Evolutionary conservation across 768 basidiomycete species (phyloP), one percentile per base, ranked within the genome.

Genomic region (Tylopilus rubrobrunneus): DNA sequence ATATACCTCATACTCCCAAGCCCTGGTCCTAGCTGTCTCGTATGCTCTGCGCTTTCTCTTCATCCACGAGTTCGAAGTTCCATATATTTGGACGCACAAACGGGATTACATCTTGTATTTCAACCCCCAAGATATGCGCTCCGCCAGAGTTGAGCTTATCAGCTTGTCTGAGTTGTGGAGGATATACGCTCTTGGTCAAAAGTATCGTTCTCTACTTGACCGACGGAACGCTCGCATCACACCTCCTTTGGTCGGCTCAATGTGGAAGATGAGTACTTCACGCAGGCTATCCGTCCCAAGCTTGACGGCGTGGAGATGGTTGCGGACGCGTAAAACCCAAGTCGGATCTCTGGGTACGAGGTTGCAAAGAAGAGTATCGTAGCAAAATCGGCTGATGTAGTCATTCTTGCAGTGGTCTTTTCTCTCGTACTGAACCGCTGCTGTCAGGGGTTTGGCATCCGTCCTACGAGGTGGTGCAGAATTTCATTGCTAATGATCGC

Each of bases 61-160:
- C 70, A 71, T 92, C 47, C 84, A 92, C 41, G 84, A 91, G 62
- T 87, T 89, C 58, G 97, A 99, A 68, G 95, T 98, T 7, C 93
- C 97, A 0, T 95, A 93, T 71, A 85, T 98, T 57, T 97, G 89
- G 88, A 83, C 85, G 17, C 92, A 98, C 76, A 91, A 90, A 63
- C 82, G 90, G 36, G 97, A 99, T 68, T 87, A 90, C 64, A 87
- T 98, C 62, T 84, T 85, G 44, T 82, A 88, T 68, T 90, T 89
- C 69, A 89, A 92, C 63, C 76, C 82, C 45, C 68, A 73, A 31
- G 84, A 87, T 53, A 78, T 83, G 48, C 76, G 80, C 33, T 31
- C 34, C 11, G 66, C 78, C n/a, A 82, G 81, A 36, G 65, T 81
- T 21, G 87, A 89, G 56, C 83, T 98, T 29, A 79, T 99, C 53